Base-by-base conservation (phyloP, 768 basidiomycete genomes). In the Collybia sordida region DNA sequence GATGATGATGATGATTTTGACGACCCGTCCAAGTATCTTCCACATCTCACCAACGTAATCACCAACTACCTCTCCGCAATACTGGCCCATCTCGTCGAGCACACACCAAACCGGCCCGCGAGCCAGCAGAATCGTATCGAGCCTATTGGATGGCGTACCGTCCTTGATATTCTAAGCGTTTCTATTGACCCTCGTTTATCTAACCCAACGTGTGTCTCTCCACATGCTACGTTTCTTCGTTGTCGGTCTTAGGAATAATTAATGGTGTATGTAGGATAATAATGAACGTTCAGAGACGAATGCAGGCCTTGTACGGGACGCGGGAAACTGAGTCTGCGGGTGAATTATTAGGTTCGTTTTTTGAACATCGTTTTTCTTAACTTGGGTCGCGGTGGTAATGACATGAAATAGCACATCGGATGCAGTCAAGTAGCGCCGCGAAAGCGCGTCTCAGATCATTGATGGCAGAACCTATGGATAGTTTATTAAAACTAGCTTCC, bases 121-220 rank as follows among this genome's bases (percentile, higher is more conserved):
- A 83, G 82, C 52, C 75, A 83, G 75, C 86, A 86, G 56, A 81
- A 85, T 58, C 78, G 88, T 9, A 67, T 83, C 6, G 73, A 72
- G 42, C 80, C 84, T 4, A 70, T 89, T 45, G 72, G 72, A 27
- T 90, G 88, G 88, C 73, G 79, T 47, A 70, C 72, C 42, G 78
- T 90, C n/a, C 64, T 90, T 17, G 75, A 79, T 24, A 69, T 80
- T 3, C 68, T 82, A 9, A 72, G 72, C 36, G 68, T 74, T 11
- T 68, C 68, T 56, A 77, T 72, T 41, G 56, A 64, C 55, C 61
- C 61, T 25, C 61, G 59, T 50, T 48, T 67, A 12, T 52, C 71
- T 51, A 67, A 77, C 58, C 56, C 63, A 59, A 63, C 58, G 74
- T 73, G 57, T 59, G 73, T 70, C 40, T 41, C 24, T 23, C 18